Evolutionary conservation across 306 rosid species (phyloP), one percentile per base, ranked within the genome.

Genomic region (Bauhinia variegata): DNA sequence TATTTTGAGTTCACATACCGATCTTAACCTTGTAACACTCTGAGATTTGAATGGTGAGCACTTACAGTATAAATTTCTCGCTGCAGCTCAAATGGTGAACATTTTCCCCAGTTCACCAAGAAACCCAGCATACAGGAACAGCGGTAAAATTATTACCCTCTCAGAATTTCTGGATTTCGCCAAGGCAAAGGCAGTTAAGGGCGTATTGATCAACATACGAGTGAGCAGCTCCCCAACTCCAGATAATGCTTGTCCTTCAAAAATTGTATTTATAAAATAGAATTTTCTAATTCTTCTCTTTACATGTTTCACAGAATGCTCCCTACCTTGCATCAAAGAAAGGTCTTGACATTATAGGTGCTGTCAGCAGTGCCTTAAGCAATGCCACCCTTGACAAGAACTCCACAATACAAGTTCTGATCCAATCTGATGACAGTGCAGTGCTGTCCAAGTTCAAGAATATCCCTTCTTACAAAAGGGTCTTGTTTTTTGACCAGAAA

Each of bases 361-460:
- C 56, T 4, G 91, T 88, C 4, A 52, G 53, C 49, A 66, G 76
- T 1, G 92, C 89, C 65, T 72, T 90, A 51, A 77, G 68, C 80
- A 88, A 88, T 54, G 91, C 97, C 57, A 77, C 84, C 48, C 73
- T 88, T 7, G 97, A 90, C 79, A 85, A 86, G 74, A 86, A 87
- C 74, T 33, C 87, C 23, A 81, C 82, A 41, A 91, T 86, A 65
- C 60, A 67, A 66, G 92, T 95, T 48, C 42, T 88, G 63, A 82
- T 95, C 61, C 84, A 81, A 66, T 95, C 99, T 7, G 95, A 86
- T n/a, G 97, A 88, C 67, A 84, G 81, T 23, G 86, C 97, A 1
- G 99, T 95, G 70, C 83, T 95, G 70, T 74, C 86, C 69, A 88
- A 77, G 78, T 82, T 88, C 59, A 76, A 65, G 52, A 82, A 78